Evolutionary conservation across 768 basidiomycete species (phyloP), one percentile per base, ranked within the genome.

Genomic region (Lactifluus volemus): DNA sequence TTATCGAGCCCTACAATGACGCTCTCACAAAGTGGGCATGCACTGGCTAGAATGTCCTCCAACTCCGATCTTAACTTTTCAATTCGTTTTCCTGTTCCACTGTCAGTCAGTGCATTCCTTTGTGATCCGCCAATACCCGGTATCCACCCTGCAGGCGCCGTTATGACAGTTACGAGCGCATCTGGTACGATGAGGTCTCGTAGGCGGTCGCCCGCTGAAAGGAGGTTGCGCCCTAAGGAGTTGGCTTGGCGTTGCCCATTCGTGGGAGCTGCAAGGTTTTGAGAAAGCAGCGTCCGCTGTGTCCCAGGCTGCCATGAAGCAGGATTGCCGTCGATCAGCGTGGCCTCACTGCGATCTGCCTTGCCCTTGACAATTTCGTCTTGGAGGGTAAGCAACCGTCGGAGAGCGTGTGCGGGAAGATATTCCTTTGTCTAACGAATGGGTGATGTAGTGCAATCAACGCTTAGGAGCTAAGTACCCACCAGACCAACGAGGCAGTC

Each of bases 401-500:
- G 86, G 7, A 99, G 79, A 0, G 87, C 78, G 63, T 84, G 77
- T 1, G 93, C 79, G 12, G 95, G 88, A 14, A 98, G 77, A 74
- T 89, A 92, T 65, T 97, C 94, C 71, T 92, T 98, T 25, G 86
- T 92, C 96, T 98, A 67, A 53, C n/a, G n/a, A 53, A 51, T 15
- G 41, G 50, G 50, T 29, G 52, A 32, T 60, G 34, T 47, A 29
- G 61, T 21, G 10, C 34, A 11, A 38, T 48, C 47, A 25, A 6
- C 36, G 8, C 30, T 32, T 53, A n/a, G 17, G 25, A 41, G 11
- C 15, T 17, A 12, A 9, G 17, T 10, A 76, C 92, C 70, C 69
- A 98, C 97, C 81, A 97, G 77, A 30, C 87, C 84, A 71, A 99
- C 94, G 56, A 98, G 78, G 75, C 97, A 98, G 71, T 99, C 96